Percentiles rank a stretch among this genome's conserved stretches.
These are phyloP conservation scores for Hortiboletus campestris DNA, from an alignment of 768 basidiomycete genomes.

Conservation along the genomic window DNA sequence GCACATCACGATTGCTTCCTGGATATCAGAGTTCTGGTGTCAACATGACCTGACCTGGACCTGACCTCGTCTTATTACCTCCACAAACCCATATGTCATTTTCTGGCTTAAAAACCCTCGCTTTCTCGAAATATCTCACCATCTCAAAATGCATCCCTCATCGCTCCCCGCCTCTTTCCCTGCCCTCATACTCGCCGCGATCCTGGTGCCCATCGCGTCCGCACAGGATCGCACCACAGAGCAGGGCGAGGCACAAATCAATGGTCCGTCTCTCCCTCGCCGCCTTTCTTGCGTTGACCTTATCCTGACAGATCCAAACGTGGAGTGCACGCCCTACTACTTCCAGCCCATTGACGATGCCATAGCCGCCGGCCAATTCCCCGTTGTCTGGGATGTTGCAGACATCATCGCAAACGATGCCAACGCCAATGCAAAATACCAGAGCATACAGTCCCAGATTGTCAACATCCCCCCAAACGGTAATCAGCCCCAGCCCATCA, in stretches of 20 bases:
- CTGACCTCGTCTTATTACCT: too few species aligned
- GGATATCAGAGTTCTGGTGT: too few species aligned
- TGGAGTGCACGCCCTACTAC: not conserved
- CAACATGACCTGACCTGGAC: too few species aligned
- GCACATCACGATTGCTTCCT: too few species aligned
- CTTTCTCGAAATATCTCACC: not conserved
- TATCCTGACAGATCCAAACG: not conserved
- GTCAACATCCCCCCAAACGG: conserved; percentile 49
- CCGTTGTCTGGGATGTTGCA: not conserved
- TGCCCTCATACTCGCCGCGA: not conserved
- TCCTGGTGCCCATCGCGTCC: not conserved
- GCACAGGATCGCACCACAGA: not conserved
- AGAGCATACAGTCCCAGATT: conserved; percentile 40
- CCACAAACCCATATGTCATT: too few species aligned
- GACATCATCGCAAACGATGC: conserved; percentile 29
- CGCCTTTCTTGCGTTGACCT: too few species aligned
- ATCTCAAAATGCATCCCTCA: not conserved
- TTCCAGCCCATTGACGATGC: not conserved
- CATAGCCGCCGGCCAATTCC: not conserved
- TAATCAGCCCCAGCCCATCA: conserved; percentile 17
- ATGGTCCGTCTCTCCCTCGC: not conserved
- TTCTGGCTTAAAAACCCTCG: too few species aligned
- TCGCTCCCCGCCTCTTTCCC: not conserved
- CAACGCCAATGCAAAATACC: conserved; percentile 44
- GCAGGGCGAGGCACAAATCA: not conserved